These are phyloP conservation scores for Nicotiana rustica DNA, from an alignment of 305 asterid genomes.

Conservation along the genomic window DNA sequence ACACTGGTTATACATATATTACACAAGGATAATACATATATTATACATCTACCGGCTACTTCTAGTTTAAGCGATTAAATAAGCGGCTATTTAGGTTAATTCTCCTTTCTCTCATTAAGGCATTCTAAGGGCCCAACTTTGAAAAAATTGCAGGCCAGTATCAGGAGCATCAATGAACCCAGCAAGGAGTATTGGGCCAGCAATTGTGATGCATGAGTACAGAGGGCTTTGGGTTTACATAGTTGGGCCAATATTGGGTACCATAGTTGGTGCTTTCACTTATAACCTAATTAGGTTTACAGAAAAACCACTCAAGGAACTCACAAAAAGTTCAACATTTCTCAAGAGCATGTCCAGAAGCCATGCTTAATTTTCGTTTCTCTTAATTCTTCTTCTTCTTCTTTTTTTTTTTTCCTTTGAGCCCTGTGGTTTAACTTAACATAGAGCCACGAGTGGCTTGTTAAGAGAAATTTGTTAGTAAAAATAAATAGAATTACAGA, in stretches of 20 bases:
- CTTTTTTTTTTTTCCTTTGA: background rate
- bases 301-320: constrained; percentile 55
- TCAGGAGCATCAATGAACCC: constrained; percentile 71
- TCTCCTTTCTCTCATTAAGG: too few relatives aligned
- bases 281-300: constrained; percentile 61
- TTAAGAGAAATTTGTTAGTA: constrained; percentile 23
- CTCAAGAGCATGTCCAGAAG: constrained; percentile 53
- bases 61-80: too few relatives aligned
- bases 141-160: constrained; percentile 50
- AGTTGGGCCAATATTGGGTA: constrained; percentile 53
- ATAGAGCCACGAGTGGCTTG: constrained; percentile 36
- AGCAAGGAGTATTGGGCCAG: constrained; percentile 65
- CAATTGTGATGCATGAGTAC: constrained; percentile 49
- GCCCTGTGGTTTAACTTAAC: constrained; percentile 21
- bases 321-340: constrained; percentile 47
- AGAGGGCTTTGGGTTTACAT: constrained; percentile 56
- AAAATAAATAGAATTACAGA: background rate
- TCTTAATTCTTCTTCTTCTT: background rate
- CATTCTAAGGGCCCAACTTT: background rate
- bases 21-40: too few relatives aligned
- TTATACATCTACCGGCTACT: too few relatives aligned
- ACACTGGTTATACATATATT: too few relatives aligned
- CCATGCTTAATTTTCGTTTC: constrained; percentile 7
- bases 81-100: too few relatives aligned
- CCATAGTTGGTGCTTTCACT: constrained; percentile 49